These are phyloP conservation scores for Hygrocybe coccinea DNA, from an alignment of 768 basidiomycete species.

Conservation along the genomic window DNA sequence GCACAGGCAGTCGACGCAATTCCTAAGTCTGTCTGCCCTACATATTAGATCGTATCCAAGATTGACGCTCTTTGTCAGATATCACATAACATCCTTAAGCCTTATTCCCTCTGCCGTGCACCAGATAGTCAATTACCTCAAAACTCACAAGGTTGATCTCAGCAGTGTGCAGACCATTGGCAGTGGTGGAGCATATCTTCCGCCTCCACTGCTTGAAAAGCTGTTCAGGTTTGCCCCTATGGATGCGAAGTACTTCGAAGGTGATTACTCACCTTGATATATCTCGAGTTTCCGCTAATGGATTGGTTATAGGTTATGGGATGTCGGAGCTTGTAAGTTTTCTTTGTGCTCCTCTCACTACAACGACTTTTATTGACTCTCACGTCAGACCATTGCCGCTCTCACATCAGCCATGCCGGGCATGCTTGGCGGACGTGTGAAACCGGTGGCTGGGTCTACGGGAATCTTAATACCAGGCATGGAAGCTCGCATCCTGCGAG, in stretches of 20 bases:
- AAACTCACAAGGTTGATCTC: constrained; percentile 45
- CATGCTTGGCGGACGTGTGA: constrained; percentile 40
- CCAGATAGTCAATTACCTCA: constrained; percentile 58
- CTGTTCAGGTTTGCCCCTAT: constrained; percentile 35
- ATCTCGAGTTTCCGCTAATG: background rate
- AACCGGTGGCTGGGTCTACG: constrained; percentile 38
- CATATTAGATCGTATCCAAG: background rate
- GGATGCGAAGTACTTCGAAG: constrained; percentile 39
- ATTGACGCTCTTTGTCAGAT: constrained; percentile 34
- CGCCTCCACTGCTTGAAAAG: constrained; percentile 46
- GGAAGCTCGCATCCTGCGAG: constrained; percentile 57
- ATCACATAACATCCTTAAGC: constrained; percentile 44
- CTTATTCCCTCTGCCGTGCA: constrained; percentile 63
- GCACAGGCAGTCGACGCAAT: constrained; percentile 48
- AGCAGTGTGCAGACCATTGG: constrained; percentile 41
- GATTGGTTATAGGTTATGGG: constrained; percentile 54
- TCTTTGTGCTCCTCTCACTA: background rate
- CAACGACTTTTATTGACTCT: background rate
- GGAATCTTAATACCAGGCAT: constrained; percentile 62
- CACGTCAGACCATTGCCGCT: constrained; percentile 50
- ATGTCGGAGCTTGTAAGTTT: constrained; percentile 60
- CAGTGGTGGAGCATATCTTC: constrained; percentile 66
- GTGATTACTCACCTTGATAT: constrained; percentile 28
- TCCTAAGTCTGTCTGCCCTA: constrained; percentile 45
- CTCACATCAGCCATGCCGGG: constrained; percentile 43